These are phyloP conservation scores for Myriosclerotinia scirpicola DNA, from an alignment of 2,329 filamentous ascomycete species.

Conservation along the genomic window DNA sequence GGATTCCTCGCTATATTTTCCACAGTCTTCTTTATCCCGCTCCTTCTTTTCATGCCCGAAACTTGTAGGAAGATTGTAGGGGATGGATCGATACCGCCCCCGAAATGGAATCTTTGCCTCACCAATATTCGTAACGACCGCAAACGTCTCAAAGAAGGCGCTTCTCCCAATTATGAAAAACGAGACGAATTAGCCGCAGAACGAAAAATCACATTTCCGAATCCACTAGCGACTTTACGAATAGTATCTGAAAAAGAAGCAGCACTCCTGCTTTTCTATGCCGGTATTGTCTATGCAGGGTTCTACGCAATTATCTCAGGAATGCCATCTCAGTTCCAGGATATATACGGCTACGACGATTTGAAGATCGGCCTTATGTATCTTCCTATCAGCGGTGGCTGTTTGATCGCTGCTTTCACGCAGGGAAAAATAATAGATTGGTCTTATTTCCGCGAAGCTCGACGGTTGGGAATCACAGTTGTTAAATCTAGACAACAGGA, in stretches of 20 bases:
- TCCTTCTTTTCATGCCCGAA: constrained; percentile 49
- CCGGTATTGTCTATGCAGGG: constrained; percentile 52
- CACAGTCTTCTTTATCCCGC: constrained; percentile 28
- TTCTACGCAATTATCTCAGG: constrained; percentile 52
- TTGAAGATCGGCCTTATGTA: constrained; percentile 31
- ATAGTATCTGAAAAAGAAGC: constrained; percentile 48
- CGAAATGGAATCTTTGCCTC: constrained; percentile 53
- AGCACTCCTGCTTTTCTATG: constrained; percentile 44
- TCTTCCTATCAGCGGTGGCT: constrained; percentile 48
- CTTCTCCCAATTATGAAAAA: constrained; percentile 27
- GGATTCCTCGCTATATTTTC: constrained; percentile 45
- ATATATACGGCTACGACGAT: constrained; percentile 30
- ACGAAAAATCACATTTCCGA: constrained; percentile 40
- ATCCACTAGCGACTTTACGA: constrained; percentile 45
- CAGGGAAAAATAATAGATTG: constrained; percentile 57
- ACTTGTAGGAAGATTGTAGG: constrained; percentile 52
- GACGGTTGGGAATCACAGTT: constrained; percentile 52
- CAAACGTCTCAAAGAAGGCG: constrained; percentile 26
- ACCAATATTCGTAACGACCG: constrained; percentile 41
- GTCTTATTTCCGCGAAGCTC: constrained; percentile 66
- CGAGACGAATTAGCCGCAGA: constrained; percentile 30
- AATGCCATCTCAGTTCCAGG: constrained; percentile 47
- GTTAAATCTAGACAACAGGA: constrained; percentile 54
- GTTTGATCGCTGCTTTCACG: constrained; percentile 48
- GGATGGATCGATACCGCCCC: constrained; percentile 57